phyloP scores from a whole-genome alignment of 192 early-diverging fungal species.

The Thamnidium elegans region DNA sequence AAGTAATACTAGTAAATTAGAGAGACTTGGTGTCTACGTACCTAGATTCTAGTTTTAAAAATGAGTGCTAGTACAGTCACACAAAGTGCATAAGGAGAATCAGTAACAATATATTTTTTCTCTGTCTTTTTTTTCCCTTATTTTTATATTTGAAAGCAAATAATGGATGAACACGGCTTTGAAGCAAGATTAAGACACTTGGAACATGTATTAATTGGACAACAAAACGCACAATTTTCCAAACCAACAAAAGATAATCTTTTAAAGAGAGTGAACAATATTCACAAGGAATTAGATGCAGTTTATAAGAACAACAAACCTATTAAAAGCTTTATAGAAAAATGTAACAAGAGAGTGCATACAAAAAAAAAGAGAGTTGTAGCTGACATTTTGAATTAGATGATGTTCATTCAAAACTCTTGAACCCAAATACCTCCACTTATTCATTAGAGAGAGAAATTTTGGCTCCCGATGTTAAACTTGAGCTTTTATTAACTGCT shows the following conservation, averaged over 20 bases:
- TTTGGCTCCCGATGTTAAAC: constrained; percentile 37
- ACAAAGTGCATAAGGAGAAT: too few species aligned
- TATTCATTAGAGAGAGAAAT: constrained; percentile 39
- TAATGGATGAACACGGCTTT: constrained; percentile 37
- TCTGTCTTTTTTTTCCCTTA: too few species aligned
- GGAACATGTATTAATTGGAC: constrained; percentile 28
- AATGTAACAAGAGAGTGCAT: constrained; percentile 27
- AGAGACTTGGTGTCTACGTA: too few species aligned
- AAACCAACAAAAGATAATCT: neutral
- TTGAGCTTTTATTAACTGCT: constrained; percentile 37
- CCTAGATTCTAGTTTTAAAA: too few species aligned
- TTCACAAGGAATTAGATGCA: constrained; percentile 31
- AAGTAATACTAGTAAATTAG: too few species aligned
- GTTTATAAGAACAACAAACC: constrained; percentile 31
- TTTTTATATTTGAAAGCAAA: too few species aligned
- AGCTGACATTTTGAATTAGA: constrained; percentile 14
- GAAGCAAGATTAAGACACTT: constrained; percentile 30
- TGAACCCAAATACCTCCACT: constrained; percentile 30
- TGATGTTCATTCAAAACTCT: constrained; percentile 29
- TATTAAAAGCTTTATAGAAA: constrained; percentile 35
- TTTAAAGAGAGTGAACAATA: constrained; percentile 17
- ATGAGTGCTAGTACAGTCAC: too few species aligned
- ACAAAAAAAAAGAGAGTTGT: neutral
- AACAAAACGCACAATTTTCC: constrained; percentile 2
- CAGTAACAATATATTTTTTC: too few species aligned